These are phyloP conservation scores for Globisporangium megalacanthum DNA, from an alignment of 352 stramenopile genomes.

Conservation along the genomic window DNA sequence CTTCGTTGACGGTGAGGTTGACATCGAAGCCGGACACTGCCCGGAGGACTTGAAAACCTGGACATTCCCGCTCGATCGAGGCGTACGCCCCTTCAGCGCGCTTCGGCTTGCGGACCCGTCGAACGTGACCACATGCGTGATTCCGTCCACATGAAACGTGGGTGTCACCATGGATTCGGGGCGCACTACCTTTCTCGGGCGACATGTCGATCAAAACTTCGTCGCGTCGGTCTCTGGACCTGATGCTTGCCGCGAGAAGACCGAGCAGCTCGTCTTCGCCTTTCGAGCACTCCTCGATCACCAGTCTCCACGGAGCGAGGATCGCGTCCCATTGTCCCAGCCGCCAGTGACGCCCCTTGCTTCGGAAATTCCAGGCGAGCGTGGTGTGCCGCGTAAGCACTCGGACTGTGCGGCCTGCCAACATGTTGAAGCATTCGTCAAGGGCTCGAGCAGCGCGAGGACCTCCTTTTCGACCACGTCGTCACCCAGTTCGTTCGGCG, in stretches of 20 bases:
- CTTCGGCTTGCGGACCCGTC: slow-evolving; percentile 15
- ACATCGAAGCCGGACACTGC: background rate
- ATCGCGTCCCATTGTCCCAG: background rate
- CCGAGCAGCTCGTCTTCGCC: slow-evolving; percentile 13
- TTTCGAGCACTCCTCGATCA: background rate
- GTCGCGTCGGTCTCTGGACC: background rate
- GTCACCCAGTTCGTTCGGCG: slow-evolving; percentile 15
- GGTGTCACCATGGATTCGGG: background rate
- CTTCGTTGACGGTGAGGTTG: slow-evolving; percentile 18
- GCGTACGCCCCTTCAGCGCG: slow-evolving; percentile 3
- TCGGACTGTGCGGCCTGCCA: slow-evolving; percentile 2
- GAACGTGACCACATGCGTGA: slow-evolving; percentile 10
- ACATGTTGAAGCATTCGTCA: too few relatives aligned
- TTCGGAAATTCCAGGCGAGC: background rate
- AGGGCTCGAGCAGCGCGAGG: slow-evolving; percentile 4
- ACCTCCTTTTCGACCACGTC: slow-evolving; percentile 11
- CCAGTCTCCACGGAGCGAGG: background rate
- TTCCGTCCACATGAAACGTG: background rate
- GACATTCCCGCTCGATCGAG: slow-evolving; percentile 13
- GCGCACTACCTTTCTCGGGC: background rate
- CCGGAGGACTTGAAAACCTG: slow-evolving; percentile 2
- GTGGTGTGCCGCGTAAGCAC: slow-evolving; percentile 1
- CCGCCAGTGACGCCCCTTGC: background rate
- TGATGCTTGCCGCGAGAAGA: slow-evolving; percentile 4
- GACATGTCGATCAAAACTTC: background rate